Evolutionary conservation across 345 rosid genomes (phyloP), one percentile per base, ranked within the genome.

Genomic region (Punica granatum): DNA sequence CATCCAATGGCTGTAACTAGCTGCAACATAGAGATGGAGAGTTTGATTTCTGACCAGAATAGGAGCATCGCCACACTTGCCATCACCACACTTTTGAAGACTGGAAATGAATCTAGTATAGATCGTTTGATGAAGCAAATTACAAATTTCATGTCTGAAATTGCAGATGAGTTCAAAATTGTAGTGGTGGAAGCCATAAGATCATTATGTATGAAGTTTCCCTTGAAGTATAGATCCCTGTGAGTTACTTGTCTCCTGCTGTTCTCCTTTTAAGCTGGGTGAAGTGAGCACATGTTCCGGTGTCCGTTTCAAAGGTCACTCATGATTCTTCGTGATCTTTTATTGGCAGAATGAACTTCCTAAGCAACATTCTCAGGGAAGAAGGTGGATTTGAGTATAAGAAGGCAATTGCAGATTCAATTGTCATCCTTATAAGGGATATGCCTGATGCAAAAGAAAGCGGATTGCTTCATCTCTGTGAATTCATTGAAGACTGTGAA

Each of bases 11-110:
- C 97, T 64, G 95, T 94, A 66, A 89, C 97, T 71, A 94, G 86
- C 88, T 94, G 99, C 90, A 93, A 93, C 73, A 91, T 93, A 78
- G 98, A 93, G 69, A 93, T 93, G 98, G 98, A 93, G 85, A 93
- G 96, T 74, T 81, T 93, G 76, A 93, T 93, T 62, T 86, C 98
- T 67, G 98, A 93, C 73, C 98, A 93, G 80, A 94, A 94, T 70
- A 86, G 99, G 86, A 94, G 96, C 81, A 91, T 91, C 62, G 99
- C 99, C 35, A 94, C 99, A 70, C 97, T 94, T 67, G 99, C 99
- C 54, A 94, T 94, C 75, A 94, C 99, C 67, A 94, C 97, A 2
- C 88, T 94, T 68, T 82, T 94, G 69, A 94, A 94, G 86, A 94
- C 99, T 4, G 99, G 99, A 81, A 94, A 94, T 63, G 99, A 94